Percentiles rank a stretch among this genome's conserved stretches.
Evolutionary conservation across 164 flowering plant genomes (phyloP).

Genomic region (Vitis riparia): DNA sequence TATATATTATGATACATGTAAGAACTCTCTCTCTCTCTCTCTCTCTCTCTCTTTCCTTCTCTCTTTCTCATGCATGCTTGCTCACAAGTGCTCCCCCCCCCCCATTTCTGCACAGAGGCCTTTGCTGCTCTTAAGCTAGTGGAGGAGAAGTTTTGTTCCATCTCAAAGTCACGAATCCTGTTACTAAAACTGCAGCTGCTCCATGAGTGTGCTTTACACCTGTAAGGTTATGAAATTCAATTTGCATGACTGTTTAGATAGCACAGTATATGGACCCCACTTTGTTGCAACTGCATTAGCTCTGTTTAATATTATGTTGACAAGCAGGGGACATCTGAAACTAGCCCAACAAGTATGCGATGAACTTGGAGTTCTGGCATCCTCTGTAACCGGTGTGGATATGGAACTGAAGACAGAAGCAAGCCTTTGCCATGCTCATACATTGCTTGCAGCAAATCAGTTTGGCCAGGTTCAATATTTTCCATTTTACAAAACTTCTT

Average conservation of each 20-base stretch:
- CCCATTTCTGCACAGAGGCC: slow-evolving; percentile 49
- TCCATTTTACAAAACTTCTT: background rate
- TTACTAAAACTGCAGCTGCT: slow-evolving; percentile 78
- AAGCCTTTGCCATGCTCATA: slow-evolving; percentile 85
- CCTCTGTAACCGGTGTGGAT: slow-evolving; percentile 85
- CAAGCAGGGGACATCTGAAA: slow-evolving; percentile 74
- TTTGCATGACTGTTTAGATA: no score
- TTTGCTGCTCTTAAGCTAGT: slow-evolving; percentile 78
- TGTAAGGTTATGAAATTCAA: slow-evolving; percentile 32
- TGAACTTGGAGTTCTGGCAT: slow-evolving; percentile 88
- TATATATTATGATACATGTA: no score
- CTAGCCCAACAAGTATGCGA: slow-evolving; percentile 81
- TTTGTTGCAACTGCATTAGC: background rate
- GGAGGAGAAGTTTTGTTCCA: slow-evolving; percentile 64
- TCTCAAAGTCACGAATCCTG: slow-evolving; percentile 72
- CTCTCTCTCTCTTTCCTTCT: background rate
- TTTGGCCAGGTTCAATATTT: slow-evolving; percentile 63
- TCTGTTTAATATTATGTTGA: background rate
- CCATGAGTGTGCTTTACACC: slow-evolving; percentile 84
- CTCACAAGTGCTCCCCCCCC: background rate
- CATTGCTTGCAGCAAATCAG: slow-evolving; percentile 90
- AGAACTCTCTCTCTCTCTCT: no score
- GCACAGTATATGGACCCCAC: no score
- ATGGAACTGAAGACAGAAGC: slow-evolving; percentile 88
- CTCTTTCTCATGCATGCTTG: background rate